Base-by-base conservation (phyloP, 1,284 basidiomycete genomes). In the Ustilago hordei region DNA sequence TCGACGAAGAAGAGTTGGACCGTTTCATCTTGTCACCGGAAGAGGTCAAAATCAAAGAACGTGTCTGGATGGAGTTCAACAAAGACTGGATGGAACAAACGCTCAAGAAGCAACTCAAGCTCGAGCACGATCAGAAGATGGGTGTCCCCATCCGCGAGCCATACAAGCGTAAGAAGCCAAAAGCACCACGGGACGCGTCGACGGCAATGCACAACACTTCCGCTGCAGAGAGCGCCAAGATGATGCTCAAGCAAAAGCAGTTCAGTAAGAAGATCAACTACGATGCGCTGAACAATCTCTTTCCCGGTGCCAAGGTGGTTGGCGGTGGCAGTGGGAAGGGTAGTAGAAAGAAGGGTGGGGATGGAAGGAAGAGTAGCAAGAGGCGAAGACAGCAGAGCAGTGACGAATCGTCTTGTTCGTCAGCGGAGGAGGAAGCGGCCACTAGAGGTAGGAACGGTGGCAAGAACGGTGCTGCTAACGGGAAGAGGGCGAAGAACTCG, bases 1-100 rank as follows among this genome's bases (percentile, higher is more conserved):
- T 98, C 32, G 93, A 99, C 87, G 97, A 99, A 81, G 94, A 92
- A 8, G 97, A 99, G 86, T 89, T 99, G 53, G 94, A 98, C 85
- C 88, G 88, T 32, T 95, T 88, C 85, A 89, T 97, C 67, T 87
- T 98, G 55, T 91, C 90, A 12, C 91, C 93, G 54, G 93, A 93
- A 32, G 96, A 98, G 86, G 92, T 94, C 7, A 91, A 90, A 84
- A 90, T 95, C 83, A 97, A 95, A 86, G 95, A 96, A 83, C 91
- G 95, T 32, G 91, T 99, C 19, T 99, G 97, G 97, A 93, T 98
- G 71, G 95, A 96, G 87, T 89, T 95, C 85, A 99, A 99, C 87
- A 91, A 91, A 77, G 95, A 97, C 61, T 99, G 97, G 88, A 88
- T 99, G 57, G 93, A 97, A 85, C 91, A 93, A 54, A 78, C 73